Evolutionary conservation across 306 rosid species (phyloP).

Genomic region (Rosa rugosa): DNA sequence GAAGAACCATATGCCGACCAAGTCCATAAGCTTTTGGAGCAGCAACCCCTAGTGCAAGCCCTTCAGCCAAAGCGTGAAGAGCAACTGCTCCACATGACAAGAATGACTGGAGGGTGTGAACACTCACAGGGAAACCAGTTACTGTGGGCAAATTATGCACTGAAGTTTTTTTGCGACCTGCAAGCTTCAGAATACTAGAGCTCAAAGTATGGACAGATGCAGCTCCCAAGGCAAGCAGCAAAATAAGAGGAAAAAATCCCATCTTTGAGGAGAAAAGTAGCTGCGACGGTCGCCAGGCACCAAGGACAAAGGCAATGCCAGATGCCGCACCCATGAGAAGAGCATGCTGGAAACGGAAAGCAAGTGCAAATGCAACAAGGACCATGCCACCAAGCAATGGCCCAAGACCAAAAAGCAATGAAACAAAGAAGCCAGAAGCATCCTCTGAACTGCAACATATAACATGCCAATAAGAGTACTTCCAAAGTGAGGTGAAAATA

Average conservation of each 20-base stretch:
- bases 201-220: constrained; percentile 55
- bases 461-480: constrained; percentile 11
- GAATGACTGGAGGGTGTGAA: constrained; percentile 95
- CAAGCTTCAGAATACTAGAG: constrained; percentile 60
- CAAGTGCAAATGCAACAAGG: constrained; percentile 76
- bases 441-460: constrained; percentile 76
- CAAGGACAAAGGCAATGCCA: constrained; percentile 96
- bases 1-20: constrained; percentile 96
- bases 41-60: constrained; percentile 98
- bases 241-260: constrained; percentile 57
- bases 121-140: constrained; percentile 57
- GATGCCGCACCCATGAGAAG: constrained; percentile 94
- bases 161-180: constrained; percentile 58
- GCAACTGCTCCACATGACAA: constrained; percentile 89
- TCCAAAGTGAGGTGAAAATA: not conserved
- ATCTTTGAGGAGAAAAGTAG: constrained; percentile 74
- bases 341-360: constrained; percentile 84
- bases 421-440: constrained; percentile 96
- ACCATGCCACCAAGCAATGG: constrained; percentile 84
- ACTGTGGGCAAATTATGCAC: constrained; percentile 46
- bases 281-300: constrained; percentile 92
- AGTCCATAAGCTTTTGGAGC: constrained; percentile 98
- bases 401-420: constrained; percentile 93
- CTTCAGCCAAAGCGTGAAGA: constrained; percentile 91
- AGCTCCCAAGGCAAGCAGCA: constrained; percentile 71